Percentiles rank a stretch among this genome's conserved stretches.
phyloP scores from a whole-genome alignment of 805 yeast species.

The Saccharomycopsis vini region DNA sequence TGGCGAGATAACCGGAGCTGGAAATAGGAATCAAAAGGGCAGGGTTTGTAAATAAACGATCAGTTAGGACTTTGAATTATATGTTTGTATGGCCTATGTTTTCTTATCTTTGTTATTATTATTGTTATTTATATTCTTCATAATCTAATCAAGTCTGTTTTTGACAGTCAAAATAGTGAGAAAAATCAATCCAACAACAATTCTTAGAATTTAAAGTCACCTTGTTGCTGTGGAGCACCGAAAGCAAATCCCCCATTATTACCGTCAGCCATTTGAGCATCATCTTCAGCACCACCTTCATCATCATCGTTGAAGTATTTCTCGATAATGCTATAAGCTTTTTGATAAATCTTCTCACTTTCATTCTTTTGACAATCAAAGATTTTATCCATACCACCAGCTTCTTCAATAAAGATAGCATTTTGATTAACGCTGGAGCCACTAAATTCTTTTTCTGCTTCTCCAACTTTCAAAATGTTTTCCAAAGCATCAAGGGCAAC shows the following conservation, averaged over 20 bases:
- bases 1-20: too few relatives aligned
- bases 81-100: too few relatives aligned
- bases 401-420: constrained; percentile 90
- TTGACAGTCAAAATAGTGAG: too few relatives aligned
- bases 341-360: constrained; percentile 86
- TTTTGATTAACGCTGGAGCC: constrained; percentile 69
- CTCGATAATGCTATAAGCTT: constrained; percentile 84
- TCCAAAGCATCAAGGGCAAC: constrained; percentile 93
- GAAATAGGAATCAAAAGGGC: too few relatives aligned
- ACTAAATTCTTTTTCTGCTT: constrained; percentile 73
- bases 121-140: too few relatives aligned
- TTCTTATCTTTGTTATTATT: too few relatives aligned
- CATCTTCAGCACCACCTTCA: constrained; percentile 48
- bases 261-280: constrained; percentile 48
- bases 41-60: too few relatives aligned
- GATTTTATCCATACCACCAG: constrained; percentile 97
- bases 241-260: constrained; percentile 81
- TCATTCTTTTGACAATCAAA: constrained; percentile 86
- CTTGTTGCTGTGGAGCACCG: constrained; percentile 55
- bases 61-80: too few relatives aligned
- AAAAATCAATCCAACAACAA: too few relatives aligned
- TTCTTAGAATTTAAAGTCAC: constrained; percentile 38
- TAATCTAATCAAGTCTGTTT: too few relatives aligned
- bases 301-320: constrained; percentile 86
- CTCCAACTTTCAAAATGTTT: constrained; percentile 91